A percentile compares a stretch with the other conserved stretches of the same genome.
Evolutionary conservation across 1,284 basidiomycete genomes (phyloP).

Genomic region (Cryptococcus hybrid): DNA sequence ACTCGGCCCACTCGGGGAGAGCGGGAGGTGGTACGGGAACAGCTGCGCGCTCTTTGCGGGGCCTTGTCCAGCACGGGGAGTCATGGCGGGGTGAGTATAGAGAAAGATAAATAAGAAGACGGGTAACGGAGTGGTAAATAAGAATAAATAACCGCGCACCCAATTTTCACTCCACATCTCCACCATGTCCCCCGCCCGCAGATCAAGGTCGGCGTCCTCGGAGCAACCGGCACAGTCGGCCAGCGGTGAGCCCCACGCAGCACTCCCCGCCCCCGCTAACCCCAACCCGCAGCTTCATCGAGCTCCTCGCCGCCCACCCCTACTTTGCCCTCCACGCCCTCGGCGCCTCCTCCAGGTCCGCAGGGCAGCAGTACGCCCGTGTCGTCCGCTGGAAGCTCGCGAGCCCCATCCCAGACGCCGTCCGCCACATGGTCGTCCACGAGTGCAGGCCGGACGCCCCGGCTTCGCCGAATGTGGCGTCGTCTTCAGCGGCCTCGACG

Average conservation of each 20-base stretch:
- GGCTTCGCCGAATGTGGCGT: conserved; percentile 77
- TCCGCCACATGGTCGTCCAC: conserved; percentile 68
- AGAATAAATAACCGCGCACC: not conserved
- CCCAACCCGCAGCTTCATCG: conserved; percentile 63
- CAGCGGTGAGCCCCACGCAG: conserved; percentile 59
- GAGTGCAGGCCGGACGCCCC: conserved; percentile 70
- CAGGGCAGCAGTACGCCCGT: conserved; percentile 76
- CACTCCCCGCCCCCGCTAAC: not conserved
- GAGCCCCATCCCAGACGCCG: conserved; percentile 67
- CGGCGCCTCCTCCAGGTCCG: conserved; percentile 86
- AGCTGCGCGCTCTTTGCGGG: conserved; percentile 22
- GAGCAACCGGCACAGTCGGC: conserved; percentile 95
- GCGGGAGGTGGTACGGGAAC: conserved; percentile 41
- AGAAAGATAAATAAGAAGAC: not conserved
- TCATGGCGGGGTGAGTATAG: not conserved
- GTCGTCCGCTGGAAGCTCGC: conserved; percentile 91
- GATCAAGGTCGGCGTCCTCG: conserved; percentile 87
- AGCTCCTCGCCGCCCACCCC: conserved; percentile 82
- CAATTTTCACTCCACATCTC: not conserved
- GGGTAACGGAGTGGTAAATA: not conserved
- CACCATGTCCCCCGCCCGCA: conserved; percentile 19
- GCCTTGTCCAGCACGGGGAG: conserved; percentile 40
- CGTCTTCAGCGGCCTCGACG: conserved; percentile 93
- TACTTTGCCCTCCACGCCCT: conserved; percentile 86
- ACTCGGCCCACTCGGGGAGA: conserved; percentile 38